These are phyloP conservation scores for Imleria badia DNA, from an alignment of 768 basidiomycete genomes.

Conservation along the genomic window DNA sequence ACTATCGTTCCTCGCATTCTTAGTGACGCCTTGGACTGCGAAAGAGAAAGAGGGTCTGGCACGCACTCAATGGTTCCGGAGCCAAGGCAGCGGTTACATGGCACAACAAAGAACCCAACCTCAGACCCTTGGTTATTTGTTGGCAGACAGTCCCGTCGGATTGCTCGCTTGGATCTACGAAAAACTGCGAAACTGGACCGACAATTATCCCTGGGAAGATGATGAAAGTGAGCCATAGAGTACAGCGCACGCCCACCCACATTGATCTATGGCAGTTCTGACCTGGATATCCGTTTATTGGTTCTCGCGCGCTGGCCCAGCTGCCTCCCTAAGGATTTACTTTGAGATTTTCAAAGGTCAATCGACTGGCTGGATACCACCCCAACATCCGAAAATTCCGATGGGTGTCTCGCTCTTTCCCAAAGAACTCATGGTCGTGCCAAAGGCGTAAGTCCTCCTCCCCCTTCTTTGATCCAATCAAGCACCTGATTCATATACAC, in stretches of 20 bases:
- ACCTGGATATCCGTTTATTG: slow-evolving; percentile 61
- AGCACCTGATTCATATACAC: too few species aligned
- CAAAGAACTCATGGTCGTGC: slow-evolving; percentile 40
- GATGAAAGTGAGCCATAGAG: slow-evolving; percentile 46
- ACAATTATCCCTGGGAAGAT: slow-evolving; percentile 53
- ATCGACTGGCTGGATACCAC: background rate
- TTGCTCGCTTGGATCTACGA: slow-evolving; percentile 53
- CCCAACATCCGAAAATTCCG: slow-evolving; percentile 32
- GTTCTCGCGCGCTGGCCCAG: slow-evolving; percentile 57
- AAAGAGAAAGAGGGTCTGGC: slow-evolving; percentile 26
- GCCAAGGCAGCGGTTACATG: slow-evolving; percentile 31
- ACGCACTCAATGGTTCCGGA: slow-evolving; percentile 15
- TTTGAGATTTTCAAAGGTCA: slow-evolving; percentile 40
- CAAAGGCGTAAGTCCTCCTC: slow-evolving; percentile 41
- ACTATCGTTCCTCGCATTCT: slow-evolving; percentile 24
- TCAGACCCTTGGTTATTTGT: slow-evolving; percentile 50
- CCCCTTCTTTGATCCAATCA: too few species aligned
- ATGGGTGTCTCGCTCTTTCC: slow-evolving; percentile 52
- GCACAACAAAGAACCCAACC: slow-evolving; percentile 40
- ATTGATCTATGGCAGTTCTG: slow-evolving; percentile 39
- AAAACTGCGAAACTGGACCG: slow-evolving; percentile 47
- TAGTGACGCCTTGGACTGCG: slow-evolving; percentile 26
- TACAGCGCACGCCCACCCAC: background rate
- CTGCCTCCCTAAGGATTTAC: slow-evolving; percentile 57
- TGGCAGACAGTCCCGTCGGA: slow-evolving; percentile 57